These are phyloP conservation scores for Penicillium ochrochloron DNA, from an alignment of 495 filamentous ascomycete genomes.

Conservation along the genomic window DNA sequence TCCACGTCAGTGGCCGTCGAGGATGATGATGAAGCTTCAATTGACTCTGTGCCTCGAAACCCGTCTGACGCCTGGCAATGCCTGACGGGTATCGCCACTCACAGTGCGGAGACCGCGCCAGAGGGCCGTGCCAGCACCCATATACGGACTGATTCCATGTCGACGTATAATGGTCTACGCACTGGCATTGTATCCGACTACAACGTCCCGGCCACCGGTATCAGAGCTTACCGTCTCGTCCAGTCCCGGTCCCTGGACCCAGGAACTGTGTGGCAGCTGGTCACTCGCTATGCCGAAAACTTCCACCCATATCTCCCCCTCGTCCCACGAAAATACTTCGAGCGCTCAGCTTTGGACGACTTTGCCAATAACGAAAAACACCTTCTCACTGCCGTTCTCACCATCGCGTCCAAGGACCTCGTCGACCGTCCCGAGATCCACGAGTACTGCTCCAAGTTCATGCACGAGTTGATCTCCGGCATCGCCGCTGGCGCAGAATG, in stretches of 20 bases:
- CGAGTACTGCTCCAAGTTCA: constrained; percentile 64
- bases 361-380: constrained; percentile 60
- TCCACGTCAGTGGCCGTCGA: constrained; percentile 37
- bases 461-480: constrained; percentile 63
- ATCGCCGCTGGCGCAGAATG: constrained; percentile 64
- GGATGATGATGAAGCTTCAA: constrained; percentile 47
- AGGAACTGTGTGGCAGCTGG: constrained; percentile 53
- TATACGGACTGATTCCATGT: constrained; percentile 30
- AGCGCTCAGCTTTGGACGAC: constrained; percentile 49
- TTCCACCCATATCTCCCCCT: constrained; percentile 69
- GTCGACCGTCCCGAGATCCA: constrained; percentile 60
- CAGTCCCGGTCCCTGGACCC: constrained; percentile 53
- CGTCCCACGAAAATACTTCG: constrained; percentile 59
- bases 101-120: constrained; percentile 28
- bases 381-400: constrained; percentile 64
- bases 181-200: constrained; percentile 38
- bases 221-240: constrained; percentile 56
- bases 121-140: constrained; percentile 27
- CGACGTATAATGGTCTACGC: constrained; percentile 37
- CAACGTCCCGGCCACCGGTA: constrained; percentile 34
- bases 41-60: constrained; percentile 48
- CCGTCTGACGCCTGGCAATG: constrained; percentile 57
- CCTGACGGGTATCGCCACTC: constrained; percentile 46
- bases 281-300: constrained; percentile 56
- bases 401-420: constrained; percentile 65